Conservation (phyloP, 441 rosid genomes). For the Euphorbia schlechtendalii region DNA sequence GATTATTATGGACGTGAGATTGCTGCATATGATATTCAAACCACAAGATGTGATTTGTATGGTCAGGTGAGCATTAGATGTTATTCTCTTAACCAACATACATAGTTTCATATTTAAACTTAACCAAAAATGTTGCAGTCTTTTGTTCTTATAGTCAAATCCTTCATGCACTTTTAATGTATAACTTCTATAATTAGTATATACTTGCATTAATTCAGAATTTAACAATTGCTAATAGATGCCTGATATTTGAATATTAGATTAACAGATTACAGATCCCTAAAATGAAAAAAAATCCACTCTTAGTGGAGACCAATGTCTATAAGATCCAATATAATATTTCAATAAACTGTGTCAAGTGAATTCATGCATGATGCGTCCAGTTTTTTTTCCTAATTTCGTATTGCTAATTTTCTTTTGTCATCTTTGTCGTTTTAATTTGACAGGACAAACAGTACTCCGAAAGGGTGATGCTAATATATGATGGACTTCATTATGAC, state of each 20-base stretch:
- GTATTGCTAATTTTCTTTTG: slow-evolving; percentile 6
- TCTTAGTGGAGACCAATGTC: not conserved
- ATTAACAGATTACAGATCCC: not conserved
- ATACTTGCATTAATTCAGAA: not conserved
- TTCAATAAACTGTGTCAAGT: not conserved
- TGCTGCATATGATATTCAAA: slow-evolving; percentile 86
- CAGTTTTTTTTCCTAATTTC: not conserved
- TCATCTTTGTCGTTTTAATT: slow-evolving; percentile 10
- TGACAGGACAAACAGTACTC: slow-evolving; percentile 54
- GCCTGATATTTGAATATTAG: not conserved
- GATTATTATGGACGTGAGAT: slow-evolving; percentile 74
- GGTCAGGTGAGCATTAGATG: slow-evolving; percentile 59
- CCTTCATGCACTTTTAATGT: not conserved
- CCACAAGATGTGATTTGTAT: slow-evolving; percentile 79
- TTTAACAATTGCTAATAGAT: not conserved
- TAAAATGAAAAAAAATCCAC: not conserved
- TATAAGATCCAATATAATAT: not conserved
- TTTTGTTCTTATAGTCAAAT: not conserved
- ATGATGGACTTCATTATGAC: slow-evolving; percentile 92
- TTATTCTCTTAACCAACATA: not conserved
- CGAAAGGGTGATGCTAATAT: slow-evolving; percentile 81
- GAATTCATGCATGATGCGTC: not conserved
- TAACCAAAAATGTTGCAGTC: not conserved
- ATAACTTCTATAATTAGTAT: not conserved
- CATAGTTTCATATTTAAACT: not conserved